These are phyloP conservation scores for Leccinellum rugosiceps DNA, from an alignment of 768 basidiomycete genomes.

Conservation along the genomic window DNA sequence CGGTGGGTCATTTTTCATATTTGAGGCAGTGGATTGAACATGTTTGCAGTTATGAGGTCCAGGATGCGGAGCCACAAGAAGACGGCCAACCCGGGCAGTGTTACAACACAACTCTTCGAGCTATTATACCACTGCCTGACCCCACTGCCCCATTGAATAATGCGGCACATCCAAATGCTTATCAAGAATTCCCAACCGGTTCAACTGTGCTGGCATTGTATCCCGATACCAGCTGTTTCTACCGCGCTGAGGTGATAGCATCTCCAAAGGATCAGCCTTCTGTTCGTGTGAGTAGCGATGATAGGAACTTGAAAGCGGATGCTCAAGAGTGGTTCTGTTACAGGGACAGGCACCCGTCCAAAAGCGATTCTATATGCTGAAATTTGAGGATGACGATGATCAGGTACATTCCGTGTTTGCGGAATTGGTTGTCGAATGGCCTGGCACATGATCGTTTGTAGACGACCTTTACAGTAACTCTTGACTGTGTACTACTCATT, in stretches of 20 bases:
- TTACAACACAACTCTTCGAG: slow-evolving; percentile 66
- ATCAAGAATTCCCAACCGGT: slow-evolving; percentile 68
- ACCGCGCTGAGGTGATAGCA: slow-evolving; percentile 80
- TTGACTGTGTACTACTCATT: background rate
- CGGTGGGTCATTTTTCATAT: slow-evolving; percentile 37
- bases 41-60: slow-evolving; percentile 69
- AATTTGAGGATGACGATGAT: slow-evolving; percentile 87
- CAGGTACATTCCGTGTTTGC: slow-evolving; percentile 76
- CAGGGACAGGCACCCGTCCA: slow-evolving; percentile 35
- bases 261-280: slow-evolving; percentile 48
- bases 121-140: slow-evolving; percentile 81
- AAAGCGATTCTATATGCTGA: slow-evolving; percentile 68
- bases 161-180: slow-evolving; percentile 63
- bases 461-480: background rate
- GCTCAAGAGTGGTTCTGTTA: slow-evolving; percentile 9
- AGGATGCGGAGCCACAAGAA: slow-evolving; percentile 81
- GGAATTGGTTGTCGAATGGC: slow-evolving; percentile 82
- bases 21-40: background rate
- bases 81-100: slow-evolving; percentile 68
- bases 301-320: background rate
- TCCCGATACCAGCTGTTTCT: slow-evolving; percentile 89
- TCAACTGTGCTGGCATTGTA: slow-evolving; percentile 85
- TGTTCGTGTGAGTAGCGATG: slow-evolving; percentile 35
- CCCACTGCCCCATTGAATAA: slow-evolving; percentile 53
- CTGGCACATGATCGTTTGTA: slow-evolving; percentile 32